A percentile compares a stretch with the other conserved stretches of the same genome.
These are phyloP conservation scores for Trebouxia gelatinosa DNA, from an alignment of 163 green algal species.

Conservation along the genomic window DNA sequence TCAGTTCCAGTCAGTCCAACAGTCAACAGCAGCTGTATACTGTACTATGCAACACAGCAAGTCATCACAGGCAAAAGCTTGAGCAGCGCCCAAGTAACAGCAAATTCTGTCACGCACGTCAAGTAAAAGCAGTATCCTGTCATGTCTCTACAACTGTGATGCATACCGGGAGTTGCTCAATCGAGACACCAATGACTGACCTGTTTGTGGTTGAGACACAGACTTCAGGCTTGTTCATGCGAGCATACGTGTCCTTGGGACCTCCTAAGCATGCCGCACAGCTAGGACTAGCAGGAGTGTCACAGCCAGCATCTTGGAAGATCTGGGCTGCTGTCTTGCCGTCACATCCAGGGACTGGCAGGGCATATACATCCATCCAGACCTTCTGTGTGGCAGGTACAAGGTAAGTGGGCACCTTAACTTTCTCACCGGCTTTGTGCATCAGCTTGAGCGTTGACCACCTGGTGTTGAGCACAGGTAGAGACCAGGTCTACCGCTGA, in stretches of 20 bases:
- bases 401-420: slow-evolving; percentile 96
- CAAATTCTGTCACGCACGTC: too few relatives aligned
- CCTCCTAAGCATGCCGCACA: slow-evolving; percentile 94
- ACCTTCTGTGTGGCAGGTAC: slow-evolving; percentile 97
- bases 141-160: not conserved
- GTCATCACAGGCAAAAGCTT: not conserved
- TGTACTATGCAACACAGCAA: not conserved
- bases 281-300: slow-evolving; percentile 81
- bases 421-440: slow-evolving; percentile 73
- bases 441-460: slow-evolving; percentile 89
- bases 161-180: not conserved
- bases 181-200: slow-evolving; percentile 25
- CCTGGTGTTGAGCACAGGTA: too few relatives aligned
- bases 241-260: slow-evolving; percentile 91
- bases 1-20: not conserved
- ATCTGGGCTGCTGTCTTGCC: slow-evolving; percentile 95
- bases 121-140: not conserved
- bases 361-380: slow-evolving; percentile 92
- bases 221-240: slow-evolving; percentile 95
- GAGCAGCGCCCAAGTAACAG: too few relatives aligned
- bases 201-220: slow-evolving; percentile 97
- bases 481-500: not conserved
- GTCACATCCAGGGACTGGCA: slow-evolving; percentile 87
- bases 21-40: too few relatives aligned
- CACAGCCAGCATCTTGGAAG: slow-evolving; percentile 90